Evolutionary conservation across 2,329 filamentous ascomycete species (phyloP).

Genomic region (Beauveria bassiana): DNA sequence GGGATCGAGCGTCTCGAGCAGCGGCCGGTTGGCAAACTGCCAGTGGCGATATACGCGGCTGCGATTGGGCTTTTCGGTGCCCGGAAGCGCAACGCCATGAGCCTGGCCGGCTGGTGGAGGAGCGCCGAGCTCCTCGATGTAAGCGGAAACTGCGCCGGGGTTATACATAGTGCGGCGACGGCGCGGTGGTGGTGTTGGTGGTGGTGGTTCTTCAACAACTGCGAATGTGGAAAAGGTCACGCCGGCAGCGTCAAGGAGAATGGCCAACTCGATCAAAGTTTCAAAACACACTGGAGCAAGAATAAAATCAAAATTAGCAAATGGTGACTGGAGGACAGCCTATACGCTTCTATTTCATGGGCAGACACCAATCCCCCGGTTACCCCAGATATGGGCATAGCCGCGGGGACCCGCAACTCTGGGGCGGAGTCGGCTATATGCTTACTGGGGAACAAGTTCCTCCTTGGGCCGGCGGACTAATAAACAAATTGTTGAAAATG

Average conservation of each 20-base stretch:
- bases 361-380: not conserved
- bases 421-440: not conserved
- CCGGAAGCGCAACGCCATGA: conserved; percentile 70
- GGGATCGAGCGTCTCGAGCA: conserved; percentile 62
- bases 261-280: not conserved
- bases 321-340: not conserved
- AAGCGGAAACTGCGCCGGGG: not conserved
- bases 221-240: not conserved
- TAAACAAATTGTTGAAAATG: not conserved
- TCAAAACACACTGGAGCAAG: not conserved
- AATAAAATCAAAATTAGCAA: not conserved
- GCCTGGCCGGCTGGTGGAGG: conserved; percentile 67
- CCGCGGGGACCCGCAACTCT: not conserved
- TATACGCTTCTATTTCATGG: not conserved
- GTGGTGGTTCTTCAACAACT: not conserved
- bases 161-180: not conserved
- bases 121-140: conserved; percentile 37
- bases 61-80: conserved; percentile 64
- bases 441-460: not conserved
- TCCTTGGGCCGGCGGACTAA: not conserved
- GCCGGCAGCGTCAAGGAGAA: not conserved
- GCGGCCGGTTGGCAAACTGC: conserved; percentile 61
- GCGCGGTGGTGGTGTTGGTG: too few species aligned
- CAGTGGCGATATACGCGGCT: conserved; percentile 77
- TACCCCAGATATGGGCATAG: not conserved